Conservation (phyloP, 129 eudicot genomes). For the Flaveria trinervia region DNA sequence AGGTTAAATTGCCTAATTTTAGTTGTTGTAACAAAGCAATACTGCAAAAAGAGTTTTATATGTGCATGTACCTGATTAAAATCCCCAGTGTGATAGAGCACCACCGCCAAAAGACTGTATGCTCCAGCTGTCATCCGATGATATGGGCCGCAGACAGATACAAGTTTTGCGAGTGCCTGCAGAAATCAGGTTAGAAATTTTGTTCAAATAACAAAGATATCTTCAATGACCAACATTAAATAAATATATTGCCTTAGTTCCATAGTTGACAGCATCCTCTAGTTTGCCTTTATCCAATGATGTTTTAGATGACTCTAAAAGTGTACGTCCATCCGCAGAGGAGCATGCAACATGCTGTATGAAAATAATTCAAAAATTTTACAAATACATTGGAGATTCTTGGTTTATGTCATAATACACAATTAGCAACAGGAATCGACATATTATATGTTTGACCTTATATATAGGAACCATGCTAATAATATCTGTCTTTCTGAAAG, state of each 20-base stretch:
- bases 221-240: neutral
- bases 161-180: conserved; percentile 90
- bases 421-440: conserved; percentile 11
- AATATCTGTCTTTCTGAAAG: conserved; percentile 77
- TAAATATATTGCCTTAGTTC: conserved; percentile 64
- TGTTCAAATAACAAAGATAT: conserved; percentile 2
- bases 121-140: conserved; percentile 99
- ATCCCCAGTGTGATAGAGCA: conserved; percentile 96
- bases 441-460: conserved; percentile 53
- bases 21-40: neutral
- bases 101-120: conserved; percentile 98
- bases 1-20: conserved; percentile 2
- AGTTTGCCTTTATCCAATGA: conserved; percentile 97
- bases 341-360: conserved; percentile 95
- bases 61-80: conserved; percentile 77
- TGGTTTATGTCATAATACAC: neutral
- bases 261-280: conserved; percentile 96
- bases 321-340: conserved; percentile 98
- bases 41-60: conserved; percentile 2
- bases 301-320: conserved; percentile 91
- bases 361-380: conserved; percentile 13
- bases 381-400: conserved; percentile 16
- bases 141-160: conserved; percentile 93
- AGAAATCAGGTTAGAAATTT: conserved; percentile 28
- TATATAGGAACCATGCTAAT: conserved; percentile 92